phyloP scores from a whole-genome alignment of 371 early-diverging fungal species.

The Mortierella sp. region DNA sequence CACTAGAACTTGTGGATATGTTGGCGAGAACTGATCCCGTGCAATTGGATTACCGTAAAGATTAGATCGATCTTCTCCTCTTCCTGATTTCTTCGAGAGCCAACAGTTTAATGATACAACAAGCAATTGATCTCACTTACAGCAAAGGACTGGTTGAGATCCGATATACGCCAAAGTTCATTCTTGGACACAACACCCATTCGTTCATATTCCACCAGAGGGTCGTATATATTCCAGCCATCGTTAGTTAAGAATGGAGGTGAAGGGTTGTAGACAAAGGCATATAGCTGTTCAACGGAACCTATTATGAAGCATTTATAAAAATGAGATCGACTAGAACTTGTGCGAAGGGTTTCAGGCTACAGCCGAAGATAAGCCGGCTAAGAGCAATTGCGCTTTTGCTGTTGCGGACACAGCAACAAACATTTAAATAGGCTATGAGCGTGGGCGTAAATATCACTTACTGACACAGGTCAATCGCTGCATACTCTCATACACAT shows the following conservation, averaged over 20 bases:
- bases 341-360: neutral
- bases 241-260: slow-evolving; percentile 60
- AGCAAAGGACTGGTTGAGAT: slow-evolving; percentile 80
- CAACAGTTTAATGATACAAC: neutral
- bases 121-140: slow-evolving; percentile 57
- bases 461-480: slow-evolving; percentile 76
- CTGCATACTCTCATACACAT: slow-evolving; percentile 84
- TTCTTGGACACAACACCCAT: slow-evolving; percentile 85
- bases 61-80: neutral
- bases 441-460: neutral
- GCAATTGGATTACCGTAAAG: neutral
- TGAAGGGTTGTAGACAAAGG: slow-evolving; percentile 79
- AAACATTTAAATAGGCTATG: neutral
- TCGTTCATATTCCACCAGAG: slow-evolving; percentile 83
- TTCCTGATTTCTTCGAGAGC: neutral
- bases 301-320: slow-evolving; percentile 54
- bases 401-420: neutral
- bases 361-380: neutral
- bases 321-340: neutral
- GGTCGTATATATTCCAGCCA: slow-evolving; percentile 86
- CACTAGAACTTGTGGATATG: slow-evolving; percentile 88
- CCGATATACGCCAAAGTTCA: slow-evolving; percentile 84
- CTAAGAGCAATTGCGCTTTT: neutral
- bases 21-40: slow-evolving; percentile 79
- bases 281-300: slow-evolving; percentile 83